Base-by-base conservation (phyloP, 306 rosid genomes). In the Crotalaria pallida region DNA sequence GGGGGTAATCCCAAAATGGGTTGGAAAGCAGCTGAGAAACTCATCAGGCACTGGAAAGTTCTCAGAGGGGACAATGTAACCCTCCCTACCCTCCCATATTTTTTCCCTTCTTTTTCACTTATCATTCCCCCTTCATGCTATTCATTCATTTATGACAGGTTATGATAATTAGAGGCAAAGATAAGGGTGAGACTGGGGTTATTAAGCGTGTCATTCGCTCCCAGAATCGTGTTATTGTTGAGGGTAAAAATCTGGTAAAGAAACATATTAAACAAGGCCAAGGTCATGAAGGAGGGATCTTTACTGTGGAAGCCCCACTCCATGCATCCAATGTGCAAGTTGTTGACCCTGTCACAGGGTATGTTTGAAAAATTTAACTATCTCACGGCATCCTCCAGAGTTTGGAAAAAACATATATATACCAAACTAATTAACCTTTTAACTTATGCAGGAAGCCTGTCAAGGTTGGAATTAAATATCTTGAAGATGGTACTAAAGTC, bases 21-120 rank as follows among this genome's bases (percentile, higher is more conserved):
- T 72, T 88, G 97, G 98, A 94, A 94, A 85, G 98, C 97, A 0
- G 98, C 98, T 19, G 84, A 90, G 87, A 94, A 94, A 74, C 97
- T 94, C 45, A 81, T 94, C 51, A 84, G 95, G 77, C 90, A 90
- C 69, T 94, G 96, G 98, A 90, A 86, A 81, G 5, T 94, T 84
- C 67, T 90, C 73, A 84, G 96, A 80, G 96, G 97, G 72, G 98
- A 94, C 79, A 88, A 88, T 77, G 97, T 87, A 78, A 82, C 79
- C 23, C 44, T 0, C 45, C 11, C 11, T 31, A 6, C 34, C 23
- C 69, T 65, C 18, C 10, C 11, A 7, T 47, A 11, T 47, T 22
- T 50, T n/a, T 55, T 65, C 40, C 13, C 2, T 48, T 9, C 16
- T 48, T 43, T 36, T 36, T n/a, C 7, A 6, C 18, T 3, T 4